phyloP scores from a whole-genome alignment of 2,329 filamentous ascomycete genomes.

The Magnaporthiopsis incrustans region DNA sequence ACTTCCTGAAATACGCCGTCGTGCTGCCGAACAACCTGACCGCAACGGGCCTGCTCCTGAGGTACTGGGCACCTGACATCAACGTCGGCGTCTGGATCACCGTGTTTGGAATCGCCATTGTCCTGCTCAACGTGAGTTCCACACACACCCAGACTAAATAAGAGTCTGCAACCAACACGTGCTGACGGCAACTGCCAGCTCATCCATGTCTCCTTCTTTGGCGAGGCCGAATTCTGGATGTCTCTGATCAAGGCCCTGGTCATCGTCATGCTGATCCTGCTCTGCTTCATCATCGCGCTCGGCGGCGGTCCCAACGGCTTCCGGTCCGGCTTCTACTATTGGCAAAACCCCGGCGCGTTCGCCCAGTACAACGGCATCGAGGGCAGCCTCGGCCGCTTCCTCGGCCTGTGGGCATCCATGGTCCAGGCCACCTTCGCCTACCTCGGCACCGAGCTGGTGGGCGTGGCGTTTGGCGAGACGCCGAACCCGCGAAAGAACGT shows the following conservation, averaged over 20 bases:
- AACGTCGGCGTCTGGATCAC: slow-evolving; percentile 31
- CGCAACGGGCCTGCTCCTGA: slow-evolving; percentile 27
- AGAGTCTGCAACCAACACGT: not conserved
- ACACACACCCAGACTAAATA: too few species aligned
- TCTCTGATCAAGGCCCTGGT: slow-evolving; percentile 35
- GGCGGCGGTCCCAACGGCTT: slow-evolving; percentile 45
- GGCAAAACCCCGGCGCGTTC: slow-evolving; percentile 34
- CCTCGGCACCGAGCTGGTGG: slow-evolving; percentile 52
- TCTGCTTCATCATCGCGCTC: slow-evolving; percentile 49
- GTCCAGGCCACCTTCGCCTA: slow-evolving; percentile 32
- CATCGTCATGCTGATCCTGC: slow-evolving; percentile 49
- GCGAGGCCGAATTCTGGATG: slow-evolving; percentile 41
- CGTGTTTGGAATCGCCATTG: slow-evolving; percentile 24
- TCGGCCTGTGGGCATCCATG: slow-evolving; percentile 28
- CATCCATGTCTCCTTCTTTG: slow-evolving; percentile 31
- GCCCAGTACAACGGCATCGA: slow-evolving; percentile 31
- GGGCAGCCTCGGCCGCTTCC: slow-evolving; percentile 29
- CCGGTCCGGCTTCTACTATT: slow-evolving; percentile 35
- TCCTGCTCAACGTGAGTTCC: slow-evolving; percentile 13
- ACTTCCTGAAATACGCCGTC: slow-evolving; percentile 32
- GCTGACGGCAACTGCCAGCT: slow-evolving; percentile 15
- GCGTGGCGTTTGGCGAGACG: slow-evolving; percentile 61
- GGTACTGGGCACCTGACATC: slow-evolving; percentile 28
- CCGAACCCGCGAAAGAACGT: slow-evolving; percentile 61
- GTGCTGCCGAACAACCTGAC: slow-evolving; percentile 30